Evolutionary conservation across 2,329 filamentous ascomycete species (phyloP).

Genomic region (Ascochyta pisi): DNA sequence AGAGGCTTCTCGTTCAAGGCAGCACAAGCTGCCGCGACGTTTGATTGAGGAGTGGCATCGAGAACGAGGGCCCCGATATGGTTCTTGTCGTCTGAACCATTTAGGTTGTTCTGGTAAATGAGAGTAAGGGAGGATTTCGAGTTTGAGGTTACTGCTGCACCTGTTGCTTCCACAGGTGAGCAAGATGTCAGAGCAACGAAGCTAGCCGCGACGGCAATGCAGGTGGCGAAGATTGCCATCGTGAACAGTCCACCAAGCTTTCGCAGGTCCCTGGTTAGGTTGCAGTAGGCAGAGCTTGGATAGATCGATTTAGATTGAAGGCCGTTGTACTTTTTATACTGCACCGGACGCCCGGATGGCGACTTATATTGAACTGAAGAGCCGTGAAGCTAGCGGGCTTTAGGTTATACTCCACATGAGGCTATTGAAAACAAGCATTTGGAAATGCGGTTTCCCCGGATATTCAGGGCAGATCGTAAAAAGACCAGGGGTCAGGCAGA

Average conservation of each 20-base stretch:
- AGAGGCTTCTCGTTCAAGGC: slow-evolving; percentile 58
- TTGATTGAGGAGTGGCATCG: slow-evolving; percentile 50
- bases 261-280: too few species aligned
- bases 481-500: slow-evolving; percentile 36
- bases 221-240: slow-evolving; percentile 32
- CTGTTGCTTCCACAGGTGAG: slow-evolving; percentile 29
- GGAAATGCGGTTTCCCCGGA: slow-evolving; percentile 29
- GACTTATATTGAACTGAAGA: slow-evolving; percentile 20
- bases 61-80: slow-evolving; percentile 61
- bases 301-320: neutral
- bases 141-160: slow-evolving; percentile 27
- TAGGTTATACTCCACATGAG: slow-evolving; percentile 26
- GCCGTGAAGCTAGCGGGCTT: slow-evolving; percentile 24
- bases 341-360: slow-evolving; percentile 38
- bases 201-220: slow-evolving; percentile 30
- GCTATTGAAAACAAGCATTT: slow-evolving; percentile 38
- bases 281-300: too few species aligned
- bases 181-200: slow-evolving; percentile 25
- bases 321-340: slow-evolving; percentile 22
- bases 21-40: slow-evolving; percentile 54
- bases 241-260: neutral
- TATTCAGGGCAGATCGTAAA: slow-evolving; percentile 33
- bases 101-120: slow-evolving; percentile 63
- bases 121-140: slow-evolving; percentile 56
- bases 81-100: slow-evolving; percentile 60